phyloP scores from a whole-genome alignment of 148 eudicot species.

The Vaccinium corymbosum region DNA sequence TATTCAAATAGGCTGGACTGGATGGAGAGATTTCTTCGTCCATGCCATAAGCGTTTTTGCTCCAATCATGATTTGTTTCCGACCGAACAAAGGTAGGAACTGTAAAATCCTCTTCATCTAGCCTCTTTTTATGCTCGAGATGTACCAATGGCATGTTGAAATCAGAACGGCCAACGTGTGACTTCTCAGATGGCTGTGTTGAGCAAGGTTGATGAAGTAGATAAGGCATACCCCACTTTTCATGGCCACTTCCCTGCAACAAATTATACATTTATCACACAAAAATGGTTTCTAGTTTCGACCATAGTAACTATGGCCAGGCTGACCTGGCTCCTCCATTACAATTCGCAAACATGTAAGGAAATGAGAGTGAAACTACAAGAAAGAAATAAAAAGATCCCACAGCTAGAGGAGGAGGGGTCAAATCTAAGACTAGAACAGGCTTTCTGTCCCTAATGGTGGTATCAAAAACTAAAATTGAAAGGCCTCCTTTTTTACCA shows the following conservation, averaged over 20 bases:
- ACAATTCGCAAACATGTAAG: neutral
- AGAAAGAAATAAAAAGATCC: neutral
- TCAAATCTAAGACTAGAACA: neutral
- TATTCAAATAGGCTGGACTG: slow-evolving; percentile 20
- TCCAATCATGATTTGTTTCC: slow-evolving; percentile 25
- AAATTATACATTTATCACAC: slow-evolving; percentile 7
- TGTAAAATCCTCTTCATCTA: slow-evolving; percentile 68
- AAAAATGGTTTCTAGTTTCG: neutral
- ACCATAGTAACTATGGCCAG: neutral
- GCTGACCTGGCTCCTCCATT: neutral
- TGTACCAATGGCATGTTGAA: slow-evolving; percentile 28
- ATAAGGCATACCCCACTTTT: slow-evolving; percentile 34
- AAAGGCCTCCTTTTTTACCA: neutral
- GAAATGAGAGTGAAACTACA: neutral
- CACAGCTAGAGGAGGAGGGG: neutral
- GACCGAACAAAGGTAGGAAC: slow-evolving; percentile 73
- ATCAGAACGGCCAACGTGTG: slow-evolving; percentile 31
- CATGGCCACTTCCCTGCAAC: slow-evolving; percentile 56
- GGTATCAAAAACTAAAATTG: neutral
- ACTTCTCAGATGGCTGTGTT: slow-evolving; percentile 36
- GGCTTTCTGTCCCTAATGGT: neutral
- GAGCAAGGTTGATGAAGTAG: slow-evolving; percentile 36
- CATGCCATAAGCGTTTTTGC: slow-evolving; percentile 17
- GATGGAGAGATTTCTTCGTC: slow-evolving; percentile 29
- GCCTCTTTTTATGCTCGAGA: slow-evolving; percentile 35